Conservation (phyloP, 1,139 yeast genomes). For the Pichia sp. region DNA sequence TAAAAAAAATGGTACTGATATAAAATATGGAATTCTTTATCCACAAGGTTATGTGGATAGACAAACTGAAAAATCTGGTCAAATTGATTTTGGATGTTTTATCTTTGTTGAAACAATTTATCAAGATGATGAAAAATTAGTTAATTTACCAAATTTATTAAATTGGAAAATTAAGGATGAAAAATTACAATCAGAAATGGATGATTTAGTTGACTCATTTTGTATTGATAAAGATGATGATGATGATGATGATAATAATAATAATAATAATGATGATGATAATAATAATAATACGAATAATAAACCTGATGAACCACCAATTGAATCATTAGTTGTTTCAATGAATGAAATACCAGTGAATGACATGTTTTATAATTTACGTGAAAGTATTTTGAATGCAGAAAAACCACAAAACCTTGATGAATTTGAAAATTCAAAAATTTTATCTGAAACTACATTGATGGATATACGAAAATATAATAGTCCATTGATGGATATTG, state of each 20-base stretch:
- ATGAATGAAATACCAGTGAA: slow-evolving; percentile 9
- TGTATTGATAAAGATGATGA: slow-evolving; percentile 28
- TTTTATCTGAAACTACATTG: slow-evolving; percentile 1
- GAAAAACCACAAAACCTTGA: background rate
- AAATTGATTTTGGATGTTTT: slow-evolving; percentile 29
- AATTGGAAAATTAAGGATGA: slow-evolving; percentile 28
- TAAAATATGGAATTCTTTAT: slow-evolving; percentile 50
- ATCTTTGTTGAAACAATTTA: slow-evolving; percentile 56
- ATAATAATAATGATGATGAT: too few relatives aligned
- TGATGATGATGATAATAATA: too few relatives aligned
- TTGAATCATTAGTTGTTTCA: slow-evolving; percentile 3
- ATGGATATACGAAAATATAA: background rate
- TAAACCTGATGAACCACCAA: background rate
- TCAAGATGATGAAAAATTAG: slow-evolving; percentile 67
- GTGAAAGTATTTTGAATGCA: slow-evolving; percentile 1
- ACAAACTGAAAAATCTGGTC: slow-evolving; percentile 2
- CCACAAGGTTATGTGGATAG: slow-evolving; percentile 34
- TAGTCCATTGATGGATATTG: slow-evolving; percentile 9
- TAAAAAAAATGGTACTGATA: slow-evolving; percentile 40
- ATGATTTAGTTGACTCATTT: slow-evolving; percentile 33
- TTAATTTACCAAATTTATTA: slow-evolving; percentile 50
- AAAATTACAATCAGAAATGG: slow-evolving; percentile 36
- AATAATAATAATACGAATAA: background rate
- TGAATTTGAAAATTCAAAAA: background rate
- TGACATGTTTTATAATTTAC: slow-evolving; percentile 8